Evolutionary conservation across 805 yeast genomes (phyloP), one percentile per base, ranked within the genome.

Genomic region (Saccharomycopsis oosterbeekiorum): DNA sequence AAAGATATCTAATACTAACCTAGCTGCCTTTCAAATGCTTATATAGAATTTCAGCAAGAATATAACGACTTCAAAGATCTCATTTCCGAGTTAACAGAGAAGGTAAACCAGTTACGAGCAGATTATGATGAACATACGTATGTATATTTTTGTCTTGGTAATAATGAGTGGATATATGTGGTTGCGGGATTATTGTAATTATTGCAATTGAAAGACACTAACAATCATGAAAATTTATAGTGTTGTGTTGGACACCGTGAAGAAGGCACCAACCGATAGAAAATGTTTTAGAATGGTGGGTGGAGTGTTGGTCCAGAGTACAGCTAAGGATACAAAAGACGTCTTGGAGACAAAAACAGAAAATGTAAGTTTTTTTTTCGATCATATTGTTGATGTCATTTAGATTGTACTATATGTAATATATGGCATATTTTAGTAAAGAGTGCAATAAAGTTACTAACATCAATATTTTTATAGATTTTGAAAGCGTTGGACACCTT

Each of bases 241-340:
- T 42, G 74, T 86, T 17, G 94, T 88, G 1, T 68, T 85, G 14
- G 80, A 78, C 21, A 85, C 93, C 1, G 72, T 88, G 37, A 65
- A 72, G 53, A 75, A 73, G 0, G 75, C 83, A 10, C 84, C 84
- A 26, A 64, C 67, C 1, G 83, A 80, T 55, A 82, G 99, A 64
- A 84, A 85, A 70, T 90, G 97, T 69, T 91, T 84, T 74, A 84
- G 96, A 68, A 90, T 94, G 97, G 81, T 93, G 39, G 97, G 97
- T 29, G 96, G 97, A 10, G 96, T 92, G 2, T 78, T 93, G 39
- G 88, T 92, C 17, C 96, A 91, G 69, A 85, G 88, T 66, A 79
- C 84, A 3, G 94, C 90, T 4, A 84, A 79, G n/a, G 90, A 88
- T 50, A 94, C 92, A 3, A 73, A 80, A 3, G 85, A 85, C 12